A percentile compares a stretch with the other conserved stretches of the same genome.
These are phyloP conservation scores for Parachaetomium inaequale DNA, from an alignment of 495 filamentous ascomycete species.

Conservation along the genomic window DNA sequence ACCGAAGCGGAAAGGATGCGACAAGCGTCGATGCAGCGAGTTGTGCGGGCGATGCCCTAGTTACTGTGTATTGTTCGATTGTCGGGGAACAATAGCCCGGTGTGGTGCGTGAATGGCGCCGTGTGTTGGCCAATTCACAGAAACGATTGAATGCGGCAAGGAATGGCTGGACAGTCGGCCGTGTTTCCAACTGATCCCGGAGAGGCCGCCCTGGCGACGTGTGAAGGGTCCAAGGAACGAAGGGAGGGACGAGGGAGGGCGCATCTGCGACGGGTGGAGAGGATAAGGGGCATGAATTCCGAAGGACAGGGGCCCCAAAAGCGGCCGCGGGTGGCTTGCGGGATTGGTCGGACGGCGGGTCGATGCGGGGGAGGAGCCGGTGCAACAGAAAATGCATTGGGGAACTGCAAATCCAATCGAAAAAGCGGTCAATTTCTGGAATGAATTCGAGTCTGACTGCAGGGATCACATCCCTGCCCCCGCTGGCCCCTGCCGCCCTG, in stretches of 20 bases:
- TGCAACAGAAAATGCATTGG: neutral
- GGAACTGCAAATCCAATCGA: neutral
- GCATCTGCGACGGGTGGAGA: conserved; percentile 18
- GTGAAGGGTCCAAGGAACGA: conserved; percentile 2
- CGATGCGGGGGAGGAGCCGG: conserved; percentile 5
- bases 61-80: conserved; percentile 16
- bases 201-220: conserved; percentile 14
- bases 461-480: neutral
- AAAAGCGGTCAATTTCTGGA: too few species aligned
- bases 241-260: conserved; percentile 13
- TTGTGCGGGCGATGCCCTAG: neutral
- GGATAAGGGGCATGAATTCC: conserved; percentile 17
- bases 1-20: conserved; percentile 28
- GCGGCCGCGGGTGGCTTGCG: neutral
- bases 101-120: conserved; percentile 3
- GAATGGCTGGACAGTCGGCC: conserved; percentile 22
- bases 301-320: neutral
- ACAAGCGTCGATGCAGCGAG: conserved; percentile 7
- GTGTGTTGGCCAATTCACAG: neutral
- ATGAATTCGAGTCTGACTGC: neutral
- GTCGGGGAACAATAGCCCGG: conserved; percentile 16
- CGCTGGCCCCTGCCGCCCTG: neutral
- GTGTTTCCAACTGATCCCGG: conserved; percentile 5
- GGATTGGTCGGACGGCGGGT: conserved; percentile 7
- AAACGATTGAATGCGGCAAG: conserved; percentile 12